Base-by-base conservation (phyloP, 257 asterid genomes). In the Fraxinus cuspidata region DNA sequence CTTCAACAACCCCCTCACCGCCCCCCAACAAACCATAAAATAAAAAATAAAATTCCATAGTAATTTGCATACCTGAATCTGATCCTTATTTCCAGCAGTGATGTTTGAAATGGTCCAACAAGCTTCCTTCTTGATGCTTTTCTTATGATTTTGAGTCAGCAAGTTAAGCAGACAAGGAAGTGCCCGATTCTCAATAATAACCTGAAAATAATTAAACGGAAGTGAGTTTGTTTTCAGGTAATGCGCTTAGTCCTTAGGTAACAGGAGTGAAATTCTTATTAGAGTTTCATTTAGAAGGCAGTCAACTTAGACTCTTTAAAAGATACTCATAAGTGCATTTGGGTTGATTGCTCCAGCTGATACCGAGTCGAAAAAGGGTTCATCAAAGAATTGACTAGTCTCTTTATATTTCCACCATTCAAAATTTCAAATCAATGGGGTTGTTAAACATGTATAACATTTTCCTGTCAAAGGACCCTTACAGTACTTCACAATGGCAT, bases 71-170 rank as follows among this genome's bases (percentile, higher is more conserved):
- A 93, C 98, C 96, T 89, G 95, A 65, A 92, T 91, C 74, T 90
- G 97, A 67, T 83, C 86, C 78, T 66, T 87, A 81, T 85, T 90
- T 80, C 97, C 97, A 4, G 98, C 97, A 18, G 98, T 92, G 80
- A 93, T 93, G 84, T 92, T 93, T 40, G 98, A 91, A 76, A 92
- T 86, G 40, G 98, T 89, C 97, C 98, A 90, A 81, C 97, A 93
- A 44, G 97, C 97, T 84, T 93, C 98, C 78, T 90, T 93, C 79
- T 90, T 88, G 28, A 93, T 88, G 90, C 96, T 91, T 81, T 91
- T 90, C 77, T 90, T 90, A 68, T 85, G 72, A 79, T 88, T 86
- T 69, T 84, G 87, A 0, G 90, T 84, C 86, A 93, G 74, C 82
- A 93, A 79, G 85, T 81, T 88, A 56, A 83, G 86, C 74, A 93